Evolutionary conservation across 345 rosid genomes (phyloP).

Genomic region (Hibiscus trionum): DNA sequence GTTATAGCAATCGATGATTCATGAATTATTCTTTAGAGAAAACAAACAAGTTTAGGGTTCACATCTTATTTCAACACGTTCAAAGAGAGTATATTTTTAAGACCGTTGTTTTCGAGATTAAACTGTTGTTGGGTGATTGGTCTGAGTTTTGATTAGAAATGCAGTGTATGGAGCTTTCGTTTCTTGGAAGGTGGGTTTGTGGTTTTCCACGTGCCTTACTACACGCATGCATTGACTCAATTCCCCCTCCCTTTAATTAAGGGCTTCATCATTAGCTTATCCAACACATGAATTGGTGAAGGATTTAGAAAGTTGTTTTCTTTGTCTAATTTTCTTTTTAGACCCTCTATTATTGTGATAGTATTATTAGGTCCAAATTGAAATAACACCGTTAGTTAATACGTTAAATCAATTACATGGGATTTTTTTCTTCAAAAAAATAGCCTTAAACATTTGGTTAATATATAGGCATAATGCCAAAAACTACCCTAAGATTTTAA

Average conservation of each 20-base stretch:
- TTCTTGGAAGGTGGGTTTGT: neutral
- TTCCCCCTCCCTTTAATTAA: neutral
- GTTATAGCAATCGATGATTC: too few relatives aligned
- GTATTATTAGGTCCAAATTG: too few relatives aligned
- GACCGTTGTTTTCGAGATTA: neutral
- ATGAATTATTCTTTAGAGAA: neutral
- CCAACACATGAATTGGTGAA: neutral
- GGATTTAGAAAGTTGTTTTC: neutral
- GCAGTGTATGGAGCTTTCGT: neutral
- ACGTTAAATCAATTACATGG: too few relatives aligned
- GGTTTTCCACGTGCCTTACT: neutral
- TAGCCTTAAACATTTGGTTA: too few relatives aligned
- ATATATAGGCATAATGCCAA: too few relatives aligned
- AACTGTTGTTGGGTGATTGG: neutral
- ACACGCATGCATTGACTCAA: slow-evolving; percentile 3
- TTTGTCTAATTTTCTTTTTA: neutral
- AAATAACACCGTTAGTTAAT: too few relatives aligned
- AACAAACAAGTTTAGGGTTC: neutral
- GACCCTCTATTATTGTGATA: neutral
- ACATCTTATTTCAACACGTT: neutral
- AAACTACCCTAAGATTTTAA: too few relatives aligned
- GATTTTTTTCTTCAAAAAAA: too few relatives aligned
- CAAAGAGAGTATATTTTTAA: neutral
- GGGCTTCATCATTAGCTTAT: neutral
- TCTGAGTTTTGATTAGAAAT: neutral